Evolutionary conservation across 352 stramenopile genomes (phyloP), one percentile per base, ranked within the genome.

Genomic region (Paralagenidium karlingii): DNA sequence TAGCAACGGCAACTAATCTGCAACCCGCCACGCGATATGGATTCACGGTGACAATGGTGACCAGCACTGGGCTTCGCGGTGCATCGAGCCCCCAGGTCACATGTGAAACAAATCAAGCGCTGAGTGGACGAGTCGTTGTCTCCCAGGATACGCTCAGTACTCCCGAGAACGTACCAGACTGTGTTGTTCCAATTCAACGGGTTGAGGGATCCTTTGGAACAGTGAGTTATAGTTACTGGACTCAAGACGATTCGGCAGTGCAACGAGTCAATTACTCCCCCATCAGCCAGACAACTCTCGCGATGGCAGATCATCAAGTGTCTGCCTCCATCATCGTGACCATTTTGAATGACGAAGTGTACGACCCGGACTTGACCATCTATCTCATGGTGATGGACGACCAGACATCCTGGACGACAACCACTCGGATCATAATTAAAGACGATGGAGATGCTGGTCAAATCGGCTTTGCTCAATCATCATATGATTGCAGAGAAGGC

Each of bases 381-480:
- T 11, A 54, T 6, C 49, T 83, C 0, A 5, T 49, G 1, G 49
- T 83, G 13, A 47, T 31, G 1, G 66, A 80, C 40, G 34, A 38
- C 0, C 26, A 37, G 3, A 63, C 58, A 2, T 18, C 19, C 2
- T 28, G 50, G 6, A 16, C 38, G 20, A 69, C 47, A 3, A 38
- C 51, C 11, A 70, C 68, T 1, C 53, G 28, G 1, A 40, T 83
- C 8, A 33, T 48, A 11, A 43, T 83, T 6, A 24, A 36, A 5
- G 68, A 83, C 19, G 60, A 83, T 38, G 63, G 63, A 2, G 66
- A 83, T 28, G 68, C 65, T 9, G 68, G 68, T 8, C 63, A 49
- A 15, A 42, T 83, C 19, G 62, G 55, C 2, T 83, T 83, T 40
- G 37, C 18, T 3, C 34, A 38, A 12, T 4, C 45, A 20, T 20